These are phyloP conservation scores for Albugo candida DNA, from an alignment of 352 stramenopile genomes.

Conservation along the genomic window DNA sequence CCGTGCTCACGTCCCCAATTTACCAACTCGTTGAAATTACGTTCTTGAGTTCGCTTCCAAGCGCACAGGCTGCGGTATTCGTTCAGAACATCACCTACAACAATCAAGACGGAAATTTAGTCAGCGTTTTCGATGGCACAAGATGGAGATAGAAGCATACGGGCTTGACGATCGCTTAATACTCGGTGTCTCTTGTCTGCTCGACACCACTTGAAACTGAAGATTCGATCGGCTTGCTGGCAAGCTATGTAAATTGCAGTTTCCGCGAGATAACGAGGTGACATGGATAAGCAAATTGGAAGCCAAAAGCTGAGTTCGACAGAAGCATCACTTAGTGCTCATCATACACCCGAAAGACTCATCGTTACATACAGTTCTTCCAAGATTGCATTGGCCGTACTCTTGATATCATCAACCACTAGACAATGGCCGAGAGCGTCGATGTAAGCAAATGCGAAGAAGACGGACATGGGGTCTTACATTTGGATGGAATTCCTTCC, in stretches of 20 bases:
- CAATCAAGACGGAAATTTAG: not conserved
- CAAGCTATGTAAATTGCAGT: slow-evolving; percentile 58
- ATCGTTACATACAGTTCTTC: slow-evolving; percentile 33
- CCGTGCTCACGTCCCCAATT: slow-evolving; percentile 6
- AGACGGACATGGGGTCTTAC: slow-evolving; percentile 10
- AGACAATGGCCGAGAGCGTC: not conserved
- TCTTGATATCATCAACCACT: slow-evolving; percentile 14
- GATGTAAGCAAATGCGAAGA: not conserved
- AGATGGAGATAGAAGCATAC: no score
- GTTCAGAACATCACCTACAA: slow-evolving; percentile 33
- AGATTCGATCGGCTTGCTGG: slow-evolving; percentile 51
- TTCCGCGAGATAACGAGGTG: slow-evolving; percentile 37
- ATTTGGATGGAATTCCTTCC: slow-evolving; percentile 56
- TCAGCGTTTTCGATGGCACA: no score
- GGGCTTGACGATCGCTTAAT: slow-evolving; percentile 41
- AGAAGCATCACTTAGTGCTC: not conserved
- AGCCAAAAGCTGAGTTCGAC: slow-evolving; percentile 33
- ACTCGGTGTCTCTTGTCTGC: slow-evolving; percentile 1
- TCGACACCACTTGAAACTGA: slow-evolving; percentile 60
- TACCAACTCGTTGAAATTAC: slow-evolving; percentile 32
- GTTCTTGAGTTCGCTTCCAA: slow-evolving; percentile 48
- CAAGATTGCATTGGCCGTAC: slow-evolving; percentile 28
- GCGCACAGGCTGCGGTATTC: slow-evolving; percentile 31
- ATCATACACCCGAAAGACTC: no score
- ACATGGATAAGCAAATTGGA: slow-evolving; percentile 30